Evolutionary conservation across 108 stramenopile species (phyloP).

Genomic region (Licmophora abbreviata): DNA sequence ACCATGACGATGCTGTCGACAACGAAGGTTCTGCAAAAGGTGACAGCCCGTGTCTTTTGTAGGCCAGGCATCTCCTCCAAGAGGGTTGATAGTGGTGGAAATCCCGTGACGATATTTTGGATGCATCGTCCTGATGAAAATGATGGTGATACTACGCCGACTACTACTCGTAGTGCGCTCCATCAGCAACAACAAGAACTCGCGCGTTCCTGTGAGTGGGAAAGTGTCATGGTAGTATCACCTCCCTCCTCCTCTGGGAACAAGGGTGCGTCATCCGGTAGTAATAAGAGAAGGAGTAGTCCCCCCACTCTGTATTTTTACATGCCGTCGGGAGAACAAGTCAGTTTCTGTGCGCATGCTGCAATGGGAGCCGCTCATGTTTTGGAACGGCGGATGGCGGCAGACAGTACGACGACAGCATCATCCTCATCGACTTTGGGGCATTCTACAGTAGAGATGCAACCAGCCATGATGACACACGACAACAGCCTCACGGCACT

Average conservation of each 20-base stretch:
- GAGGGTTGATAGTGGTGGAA: constrained; percentile 24
- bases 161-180: too few relatives aligned
- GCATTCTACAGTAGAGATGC: too few relatives aligned
- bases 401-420: too few relatives aligned
- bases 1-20: too few relatives aligned
- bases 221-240: constrained; percentile 45
- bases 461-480: neutral
- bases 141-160: constrained; percentile 4
- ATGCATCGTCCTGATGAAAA: constrained; percentile 9
- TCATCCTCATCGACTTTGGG: too few relatives aligned
- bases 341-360: constrained; percentile 71
- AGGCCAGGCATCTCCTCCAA: too few relatives aligned
- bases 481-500: too few relatives aligned
- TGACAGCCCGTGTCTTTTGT: constrained; percentile 38
- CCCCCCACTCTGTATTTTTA: constrained; percentile 40
- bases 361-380: constrained; percentile 46
- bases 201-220: constrained; percentile 54
- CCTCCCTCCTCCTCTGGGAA: constrained; percentile 1
- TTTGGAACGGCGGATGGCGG: too few relatives aligned
- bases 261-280: too few relatives aligned
- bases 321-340: constrained; percentile 66
- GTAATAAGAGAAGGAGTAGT: too few relatives aligned
- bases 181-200: constrained; percentile 16
- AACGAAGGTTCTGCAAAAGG: constrained; percentile 22
- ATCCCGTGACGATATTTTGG: constrained; percentile 71